Conservation (phyloP, 495 filamentous ascomycete species). For the Xylaria scruposa region DNA sequence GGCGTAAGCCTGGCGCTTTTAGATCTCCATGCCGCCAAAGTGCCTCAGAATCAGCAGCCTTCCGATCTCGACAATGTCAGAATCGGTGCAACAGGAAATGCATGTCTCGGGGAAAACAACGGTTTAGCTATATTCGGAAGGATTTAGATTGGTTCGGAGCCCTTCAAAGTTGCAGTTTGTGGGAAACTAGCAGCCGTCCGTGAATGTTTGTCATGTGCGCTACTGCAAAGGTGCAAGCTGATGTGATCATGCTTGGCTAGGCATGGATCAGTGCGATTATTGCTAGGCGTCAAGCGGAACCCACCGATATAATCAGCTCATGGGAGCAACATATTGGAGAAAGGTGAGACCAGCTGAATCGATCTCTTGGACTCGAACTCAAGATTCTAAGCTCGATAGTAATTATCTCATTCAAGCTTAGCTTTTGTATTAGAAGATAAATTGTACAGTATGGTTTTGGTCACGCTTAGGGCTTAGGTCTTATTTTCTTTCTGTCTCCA, state of each 20-base stretch:
- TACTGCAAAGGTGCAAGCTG: not conserved
- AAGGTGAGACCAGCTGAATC: not conserved
- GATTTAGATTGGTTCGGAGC: conserved; percentile 11
- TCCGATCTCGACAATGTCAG: not conserved
- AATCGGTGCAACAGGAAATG: conserved; percentile 19
- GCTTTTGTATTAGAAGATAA: not conserved
- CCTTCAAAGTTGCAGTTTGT: not conserved
- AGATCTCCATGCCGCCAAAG: not conserved
- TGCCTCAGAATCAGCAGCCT: not conserved
- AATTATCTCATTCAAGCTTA: not conserved
- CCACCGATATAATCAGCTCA: not conserved
- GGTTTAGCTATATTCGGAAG: conserved; percentile 15
- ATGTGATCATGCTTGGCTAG: not conserved
- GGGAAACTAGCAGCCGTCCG: not conserved
- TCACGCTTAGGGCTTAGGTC: not conserved
- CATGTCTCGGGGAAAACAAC: conserved; percentile 7
- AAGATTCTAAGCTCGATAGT: not conserved
- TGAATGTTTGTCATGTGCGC: not conserved
- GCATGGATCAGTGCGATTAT: not conserved
- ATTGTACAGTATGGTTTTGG: not conserved
- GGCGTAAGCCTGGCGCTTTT: conserved; percentile 7
- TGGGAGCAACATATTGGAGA: not conserved
- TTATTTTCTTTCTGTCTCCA: not conserved
- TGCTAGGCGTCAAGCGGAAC: not conserved
- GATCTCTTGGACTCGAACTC: not conserved